These are phyloP conservation scores for Colletotrichum tofieldiae DNA, from an alignment of 2,329 filamentous ascomycete species.

Conservation along the genomic window DNA sequence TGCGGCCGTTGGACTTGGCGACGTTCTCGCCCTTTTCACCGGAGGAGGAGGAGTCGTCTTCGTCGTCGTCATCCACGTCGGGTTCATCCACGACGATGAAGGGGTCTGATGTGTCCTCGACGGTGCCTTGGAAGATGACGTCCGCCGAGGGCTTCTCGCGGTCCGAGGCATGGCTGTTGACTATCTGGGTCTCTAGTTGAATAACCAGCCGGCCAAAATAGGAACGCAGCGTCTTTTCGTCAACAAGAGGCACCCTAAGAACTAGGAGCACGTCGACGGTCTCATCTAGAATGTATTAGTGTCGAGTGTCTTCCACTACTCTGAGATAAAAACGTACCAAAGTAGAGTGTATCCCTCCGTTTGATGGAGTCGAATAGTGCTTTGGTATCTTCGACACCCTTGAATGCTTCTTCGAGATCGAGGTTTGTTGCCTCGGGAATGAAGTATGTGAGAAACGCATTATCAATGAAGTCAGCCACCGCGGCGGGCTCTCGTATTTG, in stretches of 20 bases:
- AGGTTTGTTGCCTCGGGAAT: conserved; percentile 72
- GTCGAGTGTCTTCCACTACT: conserved; percentile 30
- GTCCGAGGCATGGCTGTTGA: conserved; percentile 69
- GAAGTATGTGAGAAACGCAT: conserved; percentile 73
- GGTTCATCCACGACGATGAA: conserved; percentile 65
- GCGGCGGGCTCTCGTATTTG: conserved; percentile 42
- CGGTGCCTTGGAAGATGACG: conserved; percentile 70
- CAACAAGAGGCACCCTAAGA: conserved; percentile 74
- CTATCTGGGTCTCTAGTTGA: conserved; percentile 76
- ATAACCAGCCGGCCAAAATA: conserved; percentile 76
- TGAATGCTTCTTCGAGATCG: conserved; percentile 67
- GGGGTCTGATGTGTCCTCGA: conserved; percentile 66
- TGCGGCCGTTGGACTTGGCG: conserved; percentile 42
- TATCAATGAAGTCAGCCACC: conserved; percentile 67
- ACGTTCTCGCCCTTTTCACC: conserved; percentile 44
- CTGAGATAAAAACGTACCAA: conserved; percentile 68
- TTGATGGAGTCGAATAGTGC: conserved; percentile 71
- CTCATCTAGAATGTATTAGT: conserved; percentile 73
- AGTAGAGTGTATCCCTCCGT: conserved; percentile 77
- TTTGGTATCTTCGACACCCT: conserved; percentile 59
- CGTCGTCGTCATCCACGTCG: conserved; percentile 48
- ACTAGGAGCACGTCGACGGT: conserved; percentile 78
- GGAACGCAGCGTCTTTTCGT: conserved; percentile 70
- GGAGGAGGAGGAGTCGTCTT: conserved; percentile 28
- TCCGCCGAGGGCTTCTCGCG: conserved; percentile 68